Evolutionary conservation across 2,329 filamentous ascomycete species (phyloP).

Genomic region (Neofusicoccum kwambonambiense): DNA sequence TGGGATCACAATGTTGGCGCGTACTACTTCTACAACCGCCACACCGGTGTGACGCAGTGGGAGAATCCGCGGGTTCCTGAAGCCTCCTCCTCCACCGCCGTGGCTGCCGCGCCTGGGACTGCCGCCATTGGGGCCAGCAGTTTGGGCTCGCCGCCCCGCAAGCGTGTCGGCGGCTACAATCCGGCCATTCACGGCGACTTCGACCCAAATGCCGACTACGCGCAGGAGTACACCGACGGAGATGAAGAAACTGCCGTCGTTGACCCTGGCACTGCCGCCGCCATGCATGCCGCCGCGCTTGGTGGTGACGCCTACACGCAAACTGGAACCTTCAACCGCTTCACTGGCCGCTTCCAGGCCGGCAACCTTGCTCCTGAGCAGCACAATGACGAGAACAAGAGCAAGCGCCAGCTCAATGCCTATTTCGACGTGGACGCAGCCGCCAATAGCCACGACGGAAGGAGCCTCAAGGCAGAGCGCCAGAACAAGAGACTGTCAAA

Average conservation of each 20-base stretch:
- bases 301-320: conserved; percentile 57
- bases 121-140: conserved; percentile 30
- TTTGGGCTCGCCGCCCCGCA: conserved; percentile 31
- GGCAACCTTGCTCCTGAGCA: conserved; percentile 67
- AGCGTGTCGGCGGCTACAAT: conserved; percentile 74
- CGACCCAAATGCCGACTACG: conserved; percentile 94
- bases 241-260: conserved; percentile 28
- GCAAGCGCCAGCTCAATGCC: conserved; percentile 81
- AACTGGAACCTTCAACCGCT: conserved; percentile 82
- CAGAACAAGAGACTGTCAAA: conserved; percentile 80
- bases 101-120: conserved; percentile 23
- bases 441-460: conserved; percentile 84
- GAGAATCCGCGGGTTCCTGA: conserved; percentile 76
- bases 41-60: conserved; percentile 75
- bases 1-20: conserved; percentile 69
- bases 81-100: conserved; percentile 23
- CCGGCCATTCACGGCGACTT: conserved; percentile 95
- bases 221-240: conserved; percentile 47
- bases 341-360: conserved; percentile 80
- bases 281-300: conserved; percentile 23
- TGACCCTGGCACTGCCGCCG: conserved; percentile 22
- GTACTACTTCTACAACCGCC: conserved; percentile 84
- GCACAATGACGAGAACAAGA: conserved; percentile 85
- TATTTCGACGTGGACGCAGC: conserved; percentile 96
- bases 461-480: conserved; percentile 87